Percentiles rank a stretch among this genome's conserved stretches.
phyloP scores from a whole-genome alignment of 2,329 filamentous ascomycete genomes.

The Teratosphaeria zuluensis region DNA sequence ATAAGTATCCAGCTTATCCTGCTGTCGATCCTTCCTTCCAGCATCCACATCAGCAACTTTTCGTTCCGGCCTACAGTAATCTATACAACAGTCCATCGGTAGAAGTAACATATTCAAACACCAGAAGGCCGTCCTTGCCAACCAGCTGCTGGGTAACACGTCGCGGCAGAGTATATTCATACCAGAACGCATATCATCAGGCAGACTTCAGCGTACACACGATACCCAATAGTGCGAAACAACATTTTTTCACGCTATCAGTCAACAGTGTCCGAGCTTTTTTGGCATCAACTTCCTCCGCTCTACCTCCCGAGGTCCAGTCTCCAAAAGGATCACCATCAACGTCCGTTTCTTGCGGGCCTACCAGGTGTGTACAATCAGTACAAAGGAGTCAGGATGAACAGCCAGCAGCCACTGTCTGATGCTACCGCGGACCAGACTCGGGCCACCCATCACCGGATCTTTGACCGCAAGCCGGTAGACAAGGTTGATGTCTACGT shows the following conservation, averaged over 20 bases:
- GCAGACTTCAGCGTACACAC: not conserved
- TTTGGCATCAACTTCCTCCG: not conserved
- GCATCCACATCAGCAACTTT: not conserved
- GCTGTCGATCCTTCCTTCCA: not conserved
- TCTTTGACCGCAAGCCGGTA: not conserved
- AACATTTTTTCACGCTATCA: not conserved
- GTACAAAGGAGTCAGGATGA: not conserved
- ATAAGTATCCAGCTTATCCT: not conserved
- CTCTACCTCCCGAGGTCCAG: not conserved
- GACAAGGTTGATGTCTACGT: slow-evolving; percentile 9
- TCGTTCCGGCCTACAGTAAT: not conserved
- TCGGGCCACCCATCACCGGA: not conserved
- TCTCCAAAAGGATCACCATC: not conserved
- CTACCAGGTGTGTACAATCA: not conserved
- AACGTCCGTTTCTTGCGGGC: too few relatives aligned
- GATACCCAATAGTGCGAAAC: not conserved
- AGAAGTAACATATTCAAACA: too few relatives aligned
- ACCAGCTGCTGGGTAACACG: not conserved
- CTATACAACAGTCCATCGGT: not conserved
- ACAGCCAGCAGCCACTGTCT: not conserved
- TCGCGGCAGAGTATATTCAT: not conserved
- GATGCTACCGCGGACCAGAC: not conserved
- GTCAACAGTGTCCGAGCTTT: not conserved
- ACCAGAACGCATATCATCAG: not conserved
- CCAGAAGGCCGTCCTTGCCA: too few relatives aligned